These are phyloP conservation scores for Pseudocercospora musae DNA, from an alignment of 2,329 filamentous ascomycete species.

Conservation along the genomic window DNA sequence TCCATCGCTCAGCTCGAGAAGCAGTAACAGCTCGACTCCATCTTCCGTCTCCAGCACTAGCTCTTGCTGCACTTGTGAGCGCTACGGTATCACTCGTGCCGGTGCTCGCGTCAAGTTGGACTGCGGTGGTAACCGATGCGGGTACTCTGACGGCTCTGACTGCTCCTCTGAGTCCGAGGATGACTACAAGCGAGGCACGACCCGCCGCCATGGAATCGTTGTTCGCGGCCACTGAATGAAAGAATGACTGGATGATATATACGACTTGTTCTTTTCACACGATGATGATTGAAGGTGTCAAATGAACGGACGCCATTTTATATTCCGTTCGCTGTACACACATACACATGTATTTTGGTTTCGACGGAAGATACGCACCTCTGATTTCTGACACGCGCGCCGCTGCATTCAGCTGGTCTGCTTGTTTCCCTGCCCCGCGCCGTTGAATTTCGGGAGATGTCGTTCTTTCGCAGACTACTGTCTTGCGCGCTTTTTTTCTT, in stretches of 20 bases:
- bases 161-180: constrained; percentile 68
- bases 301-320: constrained; percentile 1
- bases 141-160: constrained; percentile 66
- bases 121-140: constrained; percentile 85
- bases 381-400: neutral
- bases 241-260: neutral
- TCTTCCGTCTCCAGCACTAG: constrained; percentile 51
- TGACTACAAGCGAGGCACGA: constrained; percentile 36
- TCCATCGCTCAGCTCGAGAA: constrained; percentile 66
- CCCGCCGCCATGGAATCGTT: constrained; percentile 47
- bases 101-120: constrained; percentile 91
- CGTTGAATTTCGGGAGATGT: neutral
- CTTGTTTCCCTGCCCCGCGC: constrained; percentile 4
- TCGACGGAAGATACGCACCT: constrained; percentile 1
- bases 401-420: constrained; percentile 18
- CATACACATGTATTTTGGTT: constrained; percentile 10
- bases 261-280: neutral
- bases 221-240: constrained; percentile 33
- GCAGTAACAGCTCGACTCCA: constrained; percentile 62
- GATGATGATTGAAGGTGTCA: constrained; percentile 1
- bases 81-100: constrained; percentile 92
- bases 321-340: constrained; percentile 5
- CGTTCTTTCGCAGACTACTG: neutral
- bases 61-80: constrained; percentile 81
- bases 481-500: constrained; percentile 1